A percentile compares a stretch with the other conserved stretches of the same genome.
Conservation (phyloP, 495 filamentous ascomycete genomes). For the Emericellopsis terricola region DNA sequence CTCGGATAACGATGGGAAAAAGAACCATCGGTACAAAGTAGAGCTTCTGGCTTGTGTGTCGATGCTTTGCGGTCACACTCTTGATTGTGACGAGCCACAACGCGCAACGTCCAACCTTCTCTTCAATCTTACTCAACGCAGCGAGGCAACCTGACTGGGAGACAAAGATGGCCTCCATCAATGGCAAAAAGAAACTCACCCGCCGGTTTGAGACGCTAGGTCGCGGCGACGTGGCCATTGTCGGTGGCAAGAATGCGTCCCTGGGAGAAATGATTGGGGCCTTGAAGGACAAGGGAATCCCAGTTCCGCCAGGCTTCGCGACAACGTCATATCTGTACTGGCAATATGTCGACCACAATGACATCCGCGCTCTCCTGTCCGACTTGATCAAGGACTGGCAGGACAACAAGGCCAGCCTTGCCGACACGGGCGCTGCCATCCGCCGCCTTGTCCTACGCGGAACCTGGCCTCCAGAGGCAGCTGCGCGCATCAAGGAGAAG, state of each 20-base stretch:
- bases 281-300: slow-evolving; percentile 9
- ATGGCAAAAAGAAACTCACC: too few relatives aligned
- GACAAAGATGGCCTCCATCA: too few relatives aligned
- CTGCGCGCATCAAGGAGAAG: slow-evolving; percentile 4
- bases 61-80: too few relatives aligned
- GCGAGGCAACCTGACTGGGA: too few relatives aligned
- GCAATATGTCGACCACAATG: slow-evolving; percentile 13
- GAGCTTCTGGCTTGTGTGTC: too few relatives aligned
- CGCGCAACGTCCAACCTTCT: too few relatives aligned
- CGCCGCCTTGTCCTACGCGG: slow-evolving; percentile 8
- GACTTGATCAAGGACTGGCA: slow-evolving; percentile 8
- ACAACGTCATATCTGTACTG: slow-evolving; percentile 16
- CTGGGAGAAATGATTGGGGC: slow-evolving; percentile 17
- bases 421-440: slow-evolving; percentile 6
- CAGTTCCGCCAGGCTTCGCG: slow-evolving; percentile 16
- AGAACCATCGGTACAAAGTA: too few relatives aligned
- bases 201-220: too few relatives aligned
- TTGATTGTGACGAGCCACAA: too few relatives aligned
- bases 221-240: slow-evolving; percentile 10
- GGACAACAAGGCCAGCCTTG: slow-evolving; percentile 4
- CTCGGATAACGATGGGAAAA: too few relatives aligned
- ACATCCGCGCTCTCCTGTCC: slow-evolving; percentile 11
- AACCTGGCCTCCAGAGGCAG: slow-evolving; percentile 7
- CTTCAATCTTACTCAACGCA: too few relatives aligned
- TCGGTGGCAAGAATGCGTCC: slow-evolving; percentile 20